Percentiles rank a stretch among this genome's conserved stretches.
phyloP scores from a whole-genome alignment of 352 stramenopile genomes.

The Phytophthora europaea region DNA sequence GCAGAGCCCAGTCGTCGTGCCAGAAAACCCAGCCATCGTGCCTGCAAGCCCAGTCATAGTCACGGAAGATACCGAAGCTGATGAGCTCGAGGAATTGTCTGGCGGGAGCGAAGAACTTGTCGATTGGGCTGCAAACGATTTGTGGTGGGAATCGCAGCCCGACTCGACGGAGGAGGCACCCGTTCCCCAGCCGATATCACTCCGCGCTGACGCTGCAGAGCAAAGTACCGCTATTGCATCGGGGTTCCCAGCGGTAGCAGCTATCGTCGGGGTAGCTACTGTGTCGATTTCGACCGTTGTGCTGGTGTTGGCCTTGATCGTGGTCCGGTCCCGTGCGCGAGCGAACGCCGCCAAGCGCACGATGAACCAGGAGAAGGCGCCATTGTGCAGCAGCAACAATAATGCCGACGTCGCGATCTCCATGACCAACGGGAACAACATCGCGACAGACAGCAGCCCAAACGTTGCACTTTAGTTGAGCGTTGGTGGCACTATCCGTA shows the following conservation, averaged over 20 bases:
- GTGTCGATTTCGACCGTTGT: slow-evolving; percentile 4
- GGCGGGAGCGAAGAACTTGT: not conserved
- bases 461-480: slow-evolving; percentile 14
- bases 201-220: not conserved
- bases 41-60: not conserved
- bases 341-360: not conserved
- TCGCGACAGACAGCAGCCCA: slow-evolving; percentile 1
- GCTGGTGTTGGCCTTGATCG: slow-evolving; percentile 3
- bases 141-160: not conserved
- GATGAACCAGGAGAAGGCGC: slow-evolving; percentile 11
- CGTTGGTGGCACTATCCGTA: not conserved
- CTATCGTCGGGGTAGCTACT: slow-evolving; percentile 6
- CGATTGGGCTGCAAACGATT: not conserved
- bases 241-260: not conserved
- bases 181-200: not conserved
- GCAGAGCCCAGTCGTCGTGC: not conserved
- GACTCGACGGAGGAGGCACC: not conserved
- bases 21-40: not conserved
- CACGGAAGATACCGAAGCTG: not conserved
- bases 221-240: not conserved
- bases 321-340: slow-evolving; percentile 11
- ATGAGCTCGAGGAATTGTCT: not conserved
- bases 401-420: slow-evolving; percentile 25
- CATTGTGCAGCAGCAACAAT: slow-evolving; percentile 18
- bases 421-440: slow-evolving; percentile 19